Percentiles rank a stretch among this genome's conserved stretches.
phyloP scores from a whole-genome alignment of 2,329 filamentous ascomycete species.

The Coniosporium tulheliwenetii region DNA sequence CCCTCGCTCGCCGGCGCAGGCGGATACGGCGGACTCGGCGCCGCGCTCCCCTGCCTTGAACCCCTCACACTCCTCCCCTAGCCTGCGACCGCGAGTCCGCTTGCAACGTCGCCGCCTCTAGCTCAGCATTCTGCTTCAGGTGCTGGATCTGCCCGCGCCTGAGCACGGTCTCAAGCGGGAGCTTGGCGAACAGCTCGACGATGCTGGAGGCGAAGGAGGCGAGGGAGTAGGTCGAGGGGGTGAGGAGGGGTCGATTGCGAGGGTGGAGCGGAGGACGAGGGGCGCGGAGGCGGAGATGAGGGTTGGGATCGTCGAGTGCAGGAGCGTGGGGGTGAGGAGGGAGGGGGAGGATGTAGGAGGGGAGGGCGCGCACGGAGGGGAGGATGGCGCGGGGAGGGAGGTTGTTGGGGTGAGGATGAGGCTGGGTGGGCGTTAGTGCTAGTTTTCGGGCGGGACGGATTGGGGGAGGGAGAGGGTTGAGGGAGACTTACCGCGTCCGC shows the following conservation, averaged over 20 bases:
- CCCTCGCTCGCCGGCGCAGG: slow-evolving; percentile 6
- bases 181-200: slow-evolving; percentile 67
- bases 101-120: slow-evolving; percentile 4
- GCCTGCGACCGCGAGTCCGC: neutral
- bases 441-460: neutral
- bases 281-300: slow-evolving; percentile 71
- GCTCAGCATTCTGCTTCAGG: slow-evolving; percentile 6
- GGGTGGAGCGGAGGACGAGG: slow-evolving; percentile 68
- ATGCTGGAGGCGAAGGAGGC: slow-evolving; percentile 69
- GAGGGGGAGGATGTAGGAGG: slow-evolving; percentile 52
- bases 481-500: slow-evolving; percentile 44
- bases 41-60: neutral
- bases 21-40: neutral
- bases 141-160: slow-evolving; percentile 64
- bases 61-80: neutral
- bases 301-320: slow-evolving; percentile 74
- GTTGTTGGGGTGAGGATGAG: slow-evolving; percentile 74
- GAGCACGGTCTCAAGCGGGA: slow-evolving; percentile 84
- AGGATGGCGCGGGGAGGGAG: slow-evolving; percentile 59
- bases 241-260: slow-evolving; percentile 70
- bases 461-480: neutral
- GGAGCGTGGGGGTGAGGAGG: slow-evolving; percentile 61
- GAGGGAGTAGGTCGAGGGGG: slow-evolving; percentile 68
- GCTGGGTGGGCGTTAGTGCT: slow-evolving; percentile 22
- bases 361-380: slow-evolving; percentile 60